A percentile compares a stretch with the other conserved stretches of the same genome.
These are phyloP conservation scores for Gracilaria gracilis DNA, from an alignment of 23 red algal species.

Conservation along the genomic window DNA sequence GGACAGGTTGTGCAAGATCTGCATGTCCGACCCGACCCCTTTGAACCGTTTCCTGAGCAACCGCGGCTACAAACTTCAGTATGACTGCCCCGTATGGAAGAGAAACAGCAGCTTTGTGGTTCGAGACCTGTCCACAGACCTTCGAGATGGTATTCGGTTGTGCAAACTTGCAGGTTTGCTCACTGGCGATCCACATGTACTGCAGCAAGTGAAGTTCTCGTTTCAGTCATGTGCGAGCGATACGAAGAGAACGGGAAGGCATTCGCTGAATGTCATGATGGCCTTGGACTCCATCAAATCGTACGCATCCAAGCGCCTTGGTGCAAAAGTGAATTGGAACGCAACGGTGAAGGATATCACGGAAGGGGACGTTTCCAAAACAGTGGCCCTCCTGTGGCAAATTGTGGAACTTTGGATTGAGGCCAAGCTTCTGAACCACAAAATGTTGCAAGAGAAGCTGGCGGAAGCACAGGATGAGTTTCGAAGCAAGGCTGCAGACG, in stretches of 20 bases:
- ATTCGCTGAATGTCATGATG: constrained; percentile 30
- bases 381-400: constrained; percentile 42
- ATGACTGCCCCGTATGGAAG: constrained; percentile 23
- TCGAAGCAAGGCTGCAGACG: constrained; percentile 21
- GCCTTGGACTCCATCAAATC: constrained; percentile 35
- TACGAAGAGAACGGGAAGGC: neutral
- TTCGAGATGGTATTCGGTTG: constrained; percentile 50
- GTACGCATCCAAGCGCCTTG: constrained; percentile 10
- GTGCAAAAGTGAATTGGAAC: constrained; percentile 7
- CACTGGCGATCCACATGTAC: neutral
- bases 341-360: constrained; percentile 13
- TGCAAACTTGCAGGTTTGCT: constrained; percentile 54
- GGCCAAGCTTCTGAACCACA: constrained; percentile 17
- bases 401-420: constrained; percentile 43
- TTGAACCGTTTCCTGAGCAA: constrained; percentile 5
- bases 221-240: neutral
- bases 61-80: constrained; percentile 33
- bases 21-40: constrained; percentile 12
- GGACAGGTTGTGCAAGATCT: constrained; percentile 7
- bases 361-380: constrained; percentile 25
- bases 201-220: neutral
- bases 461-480: constrained; percentile 23
- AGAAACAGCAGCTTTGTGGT: constrained; percentile 13
- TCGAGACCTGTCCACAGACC: constrained; percentile 28
- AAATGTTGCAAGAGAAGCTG: neutral